Percentiles rank a stretch among this genome's conserved stretches.
Evolutionary conservation across 2,329 filamentous ascomycete genomes (phyloP).

Genomic region (Ophiosphaerella narmari): DNA sequence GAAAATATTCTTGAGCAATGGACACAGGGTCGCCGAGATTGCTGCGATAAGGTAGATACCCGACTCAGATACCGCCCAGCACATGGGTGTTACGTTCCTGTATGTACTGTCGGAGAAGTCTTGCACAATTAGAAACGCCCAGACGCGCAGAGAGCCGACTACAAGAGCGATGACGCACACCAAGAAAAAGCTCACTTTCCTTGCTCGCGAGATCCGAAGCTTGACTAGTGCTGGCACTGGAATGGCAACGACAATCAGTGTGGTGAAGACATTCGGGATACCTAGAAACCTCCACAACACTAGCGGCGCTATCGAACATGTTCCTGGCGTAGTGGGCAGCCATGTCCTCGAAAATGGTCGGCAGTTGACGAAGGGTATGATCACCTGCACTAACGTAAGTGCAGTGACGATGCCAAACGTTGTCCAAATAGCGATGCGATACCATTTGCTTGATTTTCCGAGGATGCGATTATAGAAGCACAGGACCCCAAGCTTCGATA

Average conservation of each 20-base stretch:
- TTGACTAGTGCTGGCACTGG: conserved; percentile 20
- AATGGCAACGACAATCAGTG: conserved; percentile 21
- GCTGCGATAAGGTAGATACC: conserved; percentile 29
- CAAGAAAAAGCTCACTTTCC: conserved; percentile 15
- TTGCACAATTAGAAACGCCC: conserved; percentile 15
- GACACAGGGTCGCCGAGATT: conserved; percentile 22
- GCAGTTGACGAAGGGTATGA: conserved; percentile 30
- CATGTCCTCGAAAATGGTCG: conserved; percentile 24
- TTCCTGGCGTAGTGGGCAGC: conserved; percentile 4
- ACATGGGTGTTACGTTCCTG: conserved; percentile 19
- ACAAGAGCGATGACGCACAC: conserved; percentile 19
- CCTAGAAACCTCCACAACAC: conserved; percentile 23
- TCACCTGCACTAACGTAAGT: conserved; percentile 21
- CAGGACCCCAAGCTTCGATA: conserved; percentile 26
- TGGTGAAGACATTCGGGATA: conserved; percentile 25
- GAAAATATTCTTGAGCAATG: conserved; percentile 18
- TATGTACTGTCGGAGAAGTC: conserved; percentile 24
- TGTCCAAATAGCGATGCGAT: conserved; percentile 11
- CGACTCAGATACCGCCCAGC: conserved; percentile 27
- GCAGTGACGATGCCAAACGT: conserved; percentile 18
- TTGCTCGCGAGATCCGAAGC: conserved; percentile 11
- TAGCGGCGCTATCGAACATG: conserved; percentile 15
- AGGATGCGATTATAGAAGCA: conserved; percentile 20
- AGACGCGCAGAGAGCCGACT: conserved; percentile 24
- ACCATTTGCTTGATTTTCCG: conserved; percentile 9